Evolutionary conservation across 306 rosid genomes (phyloP).

Genomic region (Gynostemma pentaphyllum): DNA sequence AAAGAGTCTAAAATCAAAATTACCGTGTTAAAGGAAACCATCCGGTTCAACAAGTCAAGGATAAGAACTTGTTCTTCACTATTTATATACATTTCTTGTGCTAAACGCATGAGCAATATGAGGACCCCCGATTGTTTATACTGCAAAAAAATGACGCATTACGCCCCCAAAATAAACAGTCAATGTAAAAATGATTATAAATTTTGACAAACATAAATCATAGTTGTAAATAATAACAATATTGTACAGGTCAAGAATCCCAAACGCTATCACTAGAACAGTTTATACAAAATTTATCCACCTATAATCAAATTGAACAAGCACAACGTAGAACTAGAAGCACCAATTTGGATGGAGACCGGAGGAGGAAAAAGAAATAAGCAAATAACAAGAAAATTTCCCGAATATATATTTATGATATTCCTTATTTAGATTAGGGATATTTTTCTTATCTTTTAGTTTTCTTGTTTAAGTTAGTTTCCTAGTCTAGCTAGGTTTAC

Average conservation of each 20-base stretch:
- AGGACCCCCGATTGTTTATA: slow-evolving; percentile 58
- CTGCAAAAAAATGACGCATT: slow-evolving; percentile 31
- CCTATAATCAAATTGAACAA: no score
- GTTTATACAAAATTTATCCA: no score
- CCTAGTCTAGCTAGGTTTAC: no score
- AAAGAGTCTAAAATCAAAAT: slow-evolving; percentile 20
- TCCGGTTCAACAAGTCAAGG: slow-evolving; percentile 72
- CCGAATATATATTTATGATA: no score
- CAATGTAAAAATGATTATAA: background rate
- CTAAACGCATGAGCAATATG: slow-evolving; percentile 66
- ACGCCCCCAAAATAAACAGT: slow-evolving; percentile 4
- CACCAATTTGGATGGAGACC: no score
- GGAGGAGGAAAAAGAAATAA: no score
- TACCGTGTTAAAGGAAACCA: slow-evolving; percentile 74
- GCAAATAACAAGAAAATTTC: no score
- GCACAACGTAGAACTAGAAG: no score
- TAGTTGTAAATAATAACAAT: background rate
- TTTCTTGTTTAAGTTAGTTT: no score
- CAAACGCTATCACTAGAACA: no score
- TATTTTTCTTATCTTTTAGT: no score
- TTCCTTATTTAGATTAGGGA: no score
- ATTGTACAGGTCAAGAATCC: background rate
- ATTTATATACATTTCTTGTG: slow-evolving; percentile 49
- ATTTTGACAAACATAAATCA: background rate
- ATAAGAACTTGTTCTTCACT: slow-evolving; percentile 52